These are phyloP conservation scores for Amaranthus palmeri DNA, from an alignment of 148 eudicot genomes.

Conservation along the genomic window DNA sequence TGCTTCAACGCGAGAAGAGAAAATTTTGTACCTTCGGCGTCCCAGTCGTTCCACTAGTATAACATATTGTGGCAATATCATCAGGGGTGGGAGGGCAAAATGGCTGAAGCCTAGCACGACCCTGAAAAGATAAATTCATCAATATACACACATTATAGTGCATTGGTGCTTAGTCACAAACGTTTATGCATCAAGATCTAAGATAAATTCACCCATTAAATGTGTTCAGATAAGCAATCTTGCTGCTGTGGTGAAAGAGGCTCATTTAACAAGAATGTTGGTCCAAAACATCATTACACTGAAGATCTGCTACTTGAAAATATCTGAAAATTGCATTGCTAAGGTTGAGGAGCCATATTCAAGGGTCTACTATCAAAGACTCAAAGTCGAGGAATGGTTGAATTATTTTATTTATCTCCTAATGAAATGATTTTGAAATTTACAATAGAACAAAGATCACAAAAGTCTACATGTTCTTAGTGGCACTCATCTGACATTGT, in stretches of 20 bases:
- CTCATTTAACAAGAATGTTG: not conserved
- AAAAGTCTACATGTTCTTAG: not conserved
- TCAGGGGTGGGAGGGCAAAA: constrained; percentile 74
- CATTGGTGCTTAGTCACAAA: not conserved
- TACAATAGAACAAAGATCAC: not conserved
- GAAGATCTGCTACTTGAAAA: not conserved
- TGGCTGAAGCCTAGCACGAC: constrained; percentile 51
- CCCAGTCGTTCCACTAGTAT: constrained; percentile 97
- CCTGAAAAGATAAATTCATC: constrained; percentile 40
- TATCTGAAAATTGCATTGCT: not conserved
- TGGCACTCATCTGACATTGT: not conserved
- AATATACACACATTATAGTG: constrained; percentile 4
- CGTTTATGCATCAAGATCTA: no score
- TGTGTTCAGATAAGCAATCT: no score
- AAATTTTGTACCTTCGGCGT: constrained; percentile 69
- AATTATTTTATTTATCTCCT: not conserved
- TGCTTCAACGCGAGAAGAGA: not conserved
- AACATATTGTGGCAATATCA: constrained; percentile 84
- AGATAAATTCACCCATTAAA: not conserved
- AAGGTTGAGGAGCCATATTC: not conserved
- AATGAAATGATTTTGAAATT: not conserved
- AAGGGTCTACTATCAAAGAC: not conserved
- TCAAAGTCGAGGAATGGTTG: not conserved
- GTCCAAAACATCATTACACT: not conserved
- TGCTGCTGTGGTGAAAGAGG: not conserved